Evolutionary conservation across 257 asterid genomes (phyloP), one percentile per base, ranked within the genome.

Genomic region (Primulina tabacum): DNA sequence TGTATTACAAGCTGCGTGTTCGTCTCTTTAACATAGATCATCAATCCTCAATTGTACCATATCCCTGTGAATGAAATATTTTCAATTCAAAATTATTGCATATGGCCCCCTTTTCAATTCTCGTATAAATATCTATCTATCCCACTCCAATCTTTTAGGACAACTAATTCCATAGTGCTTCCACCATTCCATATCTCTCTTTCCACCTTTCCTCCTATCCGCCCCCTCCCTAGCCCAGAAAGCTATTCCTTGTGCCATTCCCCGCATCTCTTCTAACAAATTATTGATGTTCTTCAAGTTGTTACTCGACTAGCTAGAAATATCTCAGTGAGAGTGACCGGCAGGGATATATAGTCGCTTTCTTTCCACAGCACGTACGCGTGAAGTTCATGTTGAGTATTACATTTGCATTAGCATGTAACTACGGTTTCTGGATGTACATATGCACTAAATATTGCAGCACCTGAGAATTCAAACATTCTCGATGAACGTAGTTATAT

Each of bases 61-160:
- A 17, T 14, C 18, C 4, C 16, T 38, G 30, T 28, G 30, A 28
- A 2, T 16, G 21, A 50, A 50, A 50, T 2, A 50, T 16, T 50
- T 50, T 17, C 57, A 50, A 50, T 14, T 50, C 57, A 50, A 17
- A 50, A 50, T 50, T 50, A 50, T 50, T 50, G 57, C 24, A 53
- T 14, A 61, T 53, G 55, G 57, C 56, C 58, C 17, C 62, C 65
- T 10, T 56, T 69, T 60, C n/a, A n/a, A n/a, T n/a, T n/a, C 35
- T 75, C 67, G 64, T 69, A 83, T 79, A 82, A 81, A 64, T 74
- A 76, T 38, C 76, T 69, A 20, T 61, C 57, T 2, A 50, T 5
- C 57, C 8, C 53, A 50, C 72, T 77, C 84, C 84, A 40, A 67
- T 58, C 79, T 73, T 81, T 72, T 74, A 53, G 83, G 85, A 84